phyloP scores from a whole-genome alignment of 805 yeast species.

The Isabelozyma heimii region DNA sequence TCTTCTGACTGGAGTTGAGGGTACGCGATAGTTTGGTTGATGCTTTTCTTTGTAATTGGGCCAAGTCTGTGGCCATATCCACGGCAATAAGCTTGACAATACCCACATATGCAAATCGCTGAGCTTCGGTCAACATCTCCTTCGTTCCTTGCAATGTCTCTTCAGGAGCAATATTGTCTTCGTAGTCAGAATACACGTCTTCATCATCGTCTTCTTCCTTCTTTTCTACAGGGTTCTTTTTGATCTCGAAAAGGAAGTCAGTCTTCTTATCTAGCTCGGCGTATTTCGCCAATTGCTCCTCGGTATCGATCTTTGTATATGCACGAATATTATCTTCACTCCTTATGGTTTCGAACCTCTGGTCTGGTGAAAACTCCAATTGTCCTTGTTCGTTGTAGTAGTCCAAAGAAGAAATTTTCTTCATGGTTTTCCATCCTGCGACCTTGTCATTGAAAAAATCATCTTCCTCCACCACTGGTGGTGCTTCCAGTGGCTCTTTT shows the following conservation, averaged over 20 bases:
- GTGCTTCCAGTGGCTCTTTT: background rate
- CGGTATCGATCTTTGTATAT: conserved; percentile 85
- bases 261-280: conserved; percentile 48
- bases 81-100: conserved; percentile 71
- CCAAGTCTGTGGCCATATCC: conserved; percentile 79
- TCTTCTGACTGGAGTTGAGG: conserved; percentile 66
- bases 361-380: conserved; percentile 39
- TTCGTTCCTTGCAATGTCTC: conserved; percentile 78
- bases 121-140: conserved; percentile 74
- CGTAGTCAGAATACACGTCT: conserved; percentile 29
- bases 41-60: conserved; percentile 51
- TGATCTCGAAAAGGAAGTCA: conserved; percentile 45
- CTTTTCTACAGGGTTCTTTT: conserved; percentile 11
- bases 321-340: conserved; percentile 53
- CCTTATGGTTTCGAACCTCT: conserved; percentile 24
- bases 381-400: conserved; percentile 81
- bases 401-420: conserved; percentile 72
- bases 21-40: conserved; percentile 55
- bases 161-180: conserved; percentile 46
- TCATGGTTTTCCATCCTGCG: conserved; percentile 81
- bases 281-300: conserved; percentile 79
- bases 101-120: conserved; percentile 90
- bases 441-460: conserved; percentile 40
- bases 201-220: conserved; percentile 19
- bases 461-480: conserved; percentile 15